A percentile compares a stretch with the other conserved stretches of the same genome.
Evolutionary conservation across 106 monocot species (phyloP).

Genomic region (Apostasia shenzhenica): DNA sequence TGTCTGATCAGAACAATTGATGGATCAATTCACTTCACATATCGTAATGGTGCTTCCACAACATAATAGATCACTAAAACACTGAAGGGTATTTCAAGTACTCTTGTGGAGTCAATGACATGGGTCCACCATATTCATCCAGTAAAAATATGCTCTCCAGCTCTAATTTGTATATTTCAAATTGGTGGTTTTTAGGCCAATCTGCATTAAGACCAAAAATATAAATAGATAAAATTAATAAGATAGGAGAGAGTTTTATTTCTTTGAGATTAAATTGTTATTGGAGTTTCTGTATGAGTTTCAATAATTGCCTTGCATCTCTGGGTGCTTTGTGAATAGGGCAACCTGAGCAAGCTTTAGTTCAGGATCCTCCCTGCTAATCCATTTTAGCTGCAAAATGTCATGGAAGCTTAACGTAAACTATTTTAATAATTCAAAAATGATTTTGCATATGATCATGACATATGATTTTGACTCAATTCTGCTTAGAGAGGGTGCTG

Average conservation of each 20-base stretch:
- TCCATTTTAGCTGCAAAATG: slow-evolving; percentile 7
- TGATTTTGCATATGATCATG: no score
- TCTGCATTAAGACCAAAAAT: slow-evolving; percentile 7
- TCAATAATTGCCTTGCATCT: slow-evolving; percentile 11
- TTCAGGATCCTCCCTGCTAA: slow-evolving; percentile 12
- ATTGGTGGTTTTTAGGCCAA: slow-evolving; percentile 18
- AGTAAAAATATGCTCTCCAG: slow-evolving; percentile 25
- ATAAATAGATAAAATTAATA: not conserved
- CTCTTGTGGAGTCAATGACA: slow-evolving; percentile 6
- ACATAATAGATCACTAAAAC: not conserved
- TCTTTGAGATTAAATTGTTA: not conserved
- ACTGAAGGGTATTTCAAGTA: slow-evolving; percentile 14
- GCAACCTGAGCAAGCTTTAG: slow-evolving; percentile 14
- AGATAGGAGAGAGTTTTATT: not conserved
- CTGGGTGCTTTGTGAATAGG: slow-evolving; percentile 24
- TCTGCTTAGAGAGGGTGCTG: no score
- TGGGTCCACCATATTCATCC: slow-evolving; percentile 16
- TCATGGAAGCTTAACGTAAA: not conserved
- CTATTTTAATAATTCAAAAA: not conserved
- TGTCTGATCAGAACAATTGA: no score
- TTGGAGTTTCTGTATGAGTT: not conserved
- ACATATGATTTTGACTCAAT: no score
- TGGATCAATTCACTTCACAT: no score
- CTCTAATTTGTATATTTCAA: slow-evolving; percentile 27
- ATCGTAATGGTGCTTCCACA: no score